Conservation (phyloP, 176 grass and related monocot species). For the Carex littledalei region DNA sequence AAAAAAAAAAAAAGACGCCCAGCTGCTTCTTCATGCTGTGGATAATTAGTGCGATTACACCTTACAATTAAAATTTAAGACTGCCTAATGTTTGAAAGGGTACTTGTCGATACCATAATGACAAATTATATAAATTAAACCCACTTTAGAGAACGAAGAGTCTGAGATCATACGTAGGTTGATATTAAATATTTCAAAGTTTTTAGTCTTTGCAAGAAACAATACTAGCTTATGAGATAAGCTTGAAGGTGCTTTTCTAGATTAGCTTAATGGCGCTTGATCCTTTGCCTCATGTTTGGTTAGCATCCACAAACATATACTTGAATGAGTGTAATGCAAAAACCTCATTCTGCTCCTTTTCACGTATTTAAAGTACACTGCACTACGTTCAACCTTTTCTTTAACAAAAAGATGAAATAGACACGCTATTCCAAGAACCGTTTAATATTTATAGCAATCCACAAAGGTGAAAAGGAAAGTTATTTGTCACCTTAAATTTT, state of each 20-base stretch:
- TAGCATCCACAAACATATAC: slow-evolving; percentile 16
- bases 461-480: neutral
- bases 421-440: neutral
- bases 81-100: neutral
- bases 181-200: neutral
- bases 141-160: slow-evolving; percentile 8
- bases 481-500: neutral
- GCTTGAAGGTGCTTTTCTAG: neutral
- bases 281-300: slow-evolving; percentile 14
- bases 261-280: neutral
- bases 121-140: slow-evolving; percentile 3
- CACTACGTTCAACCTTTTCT: neutral
- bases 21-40: neutral
- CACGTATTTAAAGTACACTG: neutral
- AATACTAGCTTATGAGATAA: slow-evolving; percentile 18
- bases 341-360: slow-evolving; percentile 7
- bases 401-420: neutral
- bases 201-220: slow-evolving; percentile 16
- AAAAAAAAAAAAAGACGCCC: no score
- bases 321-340: neutral
- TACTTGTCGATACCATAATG: slow-evolving; percentile 13
- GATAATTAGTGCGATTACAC: neutral
- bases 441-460: neutral
- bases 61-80: slow-evolving; percentile 4
- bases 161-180: neutral